These are phyloP conservation scores for Debaryomyces robertsiae DNA, from an alignment of 1,139 yeast genomes.

Conservation along the genomic window DNA sequence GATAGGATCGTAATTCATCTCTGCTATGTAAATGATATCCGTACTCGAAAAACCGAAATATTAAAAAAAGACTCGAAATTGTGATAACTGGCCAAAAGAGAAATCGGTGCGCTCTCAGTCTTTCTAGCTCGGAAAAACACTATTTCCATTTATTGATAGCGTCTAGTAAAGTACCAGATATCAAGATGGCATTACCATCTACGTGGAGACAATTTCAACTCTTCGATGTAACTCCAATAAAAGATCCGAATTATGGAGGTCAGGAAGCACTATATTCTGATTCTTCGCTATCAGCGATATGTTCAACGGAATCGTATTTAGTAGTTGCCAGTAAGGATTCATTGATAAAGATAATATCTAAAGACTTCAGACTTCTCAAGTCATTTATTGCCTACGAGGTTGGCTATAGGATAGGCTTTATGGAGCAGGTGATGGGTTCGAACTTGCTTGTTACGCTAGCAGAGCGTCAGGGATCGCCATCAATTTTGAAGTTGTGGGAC, in stretches of 20 bases:
- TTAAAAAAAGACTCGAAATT: conserved; percentile 4
- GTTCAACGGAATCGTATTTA: conserved; percentile 55
- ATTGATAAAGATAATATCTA: conserved; percentile 59
- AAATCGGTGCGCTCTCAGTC: background rate
- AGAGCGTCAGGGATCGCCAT: conserved; percentile 70
- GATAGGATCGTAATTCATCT: conserved; percentile 38
- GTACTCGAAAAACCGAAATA: background rate
- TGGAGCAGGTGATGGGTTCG: conserved; percentile 50
- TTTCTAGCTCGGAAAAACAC: too few species aligned
- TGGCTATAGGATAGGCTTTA: conserved; percentile 62
- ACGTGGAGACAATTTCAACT: conserved; percentile 90
- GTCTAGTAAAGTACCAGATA: background rate
- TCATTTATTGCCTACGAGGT: conserved; percentile 66
- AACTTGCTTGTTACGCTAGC: conserved; percentile 69
- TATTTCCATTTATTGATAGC: too few species aligned
- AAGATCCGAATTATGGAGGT: conserved; percentile 76
- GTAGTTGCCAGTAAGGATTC: conserved; percentile 61
- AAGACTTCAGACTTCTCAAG: conserved; percentile 45
- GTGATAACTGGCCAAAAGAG: conserved; percentile 5
- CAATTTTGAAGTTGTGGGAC: conserved; percentile 74
- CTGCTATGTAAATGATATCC: background rate
- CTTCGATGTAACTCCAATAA: conserved; percentile 79
- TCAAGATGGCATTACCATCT: conserved; percentile 26
- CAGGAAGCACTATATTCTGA: conserved; percentile 76
- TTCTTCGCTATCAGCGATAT: conserved; percentile 63